A percentile compares a stretch with the other conserved stretches of the same genome.
phyloP scores from a whole-genome alignment of 2,329 filamentous ascomycete genomes.

The Colletotrichum melonis region DNA sequence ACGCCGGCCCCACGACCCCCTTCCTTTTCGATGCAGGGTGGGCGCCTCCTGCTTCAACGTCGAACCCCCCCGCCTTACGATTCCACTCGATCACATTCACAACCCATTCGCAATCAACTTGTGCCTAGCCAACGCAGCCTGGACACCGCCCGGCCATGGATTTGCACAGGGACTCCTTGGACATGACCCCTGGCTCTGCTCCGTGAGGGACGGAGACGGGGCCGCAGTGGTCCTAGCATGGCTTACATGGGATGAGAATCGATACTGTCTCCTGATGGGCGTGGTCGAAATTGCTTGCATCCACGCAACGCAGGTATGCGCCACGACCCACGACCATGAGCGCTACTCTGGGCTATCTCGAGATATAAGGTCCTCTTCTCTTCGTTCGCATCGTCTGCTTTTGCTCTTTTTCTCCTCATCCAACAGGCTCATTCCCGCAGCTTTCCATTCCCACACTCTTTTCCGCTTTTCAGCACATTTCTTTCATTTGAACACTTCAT shows the following conservation, averaged over 20 bases:
- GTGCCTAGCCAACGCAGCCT: background rate
- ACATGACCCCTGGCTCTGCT: slow-evolving; percentile 8
- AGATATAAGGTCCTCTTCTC: slow-evolving; percentile 33
- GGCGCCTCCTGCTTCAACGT: slow-evolving; percentile 31
- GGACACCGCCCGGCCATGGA: slow-evolving; percentile 19
- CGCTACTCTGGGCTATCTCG: slow-evolving; percentile 13
- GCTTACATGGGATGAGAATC: slow-evolving; percentile 13
- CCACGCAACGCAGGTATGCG: slow-evolving; percentile 5
- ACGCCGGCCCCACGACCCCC: slow-evolving; percentile 12
- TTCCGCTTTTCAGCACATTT: slow-evolving; percentile 32
- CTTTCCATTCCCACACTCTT: slow-evolving; percentile 35
- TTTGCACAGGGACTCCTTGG: slow-evolving; percentile 27
- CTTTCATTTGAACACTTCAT: slow-evolving; percentile 35
- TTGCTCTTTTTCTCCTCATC: background rate
- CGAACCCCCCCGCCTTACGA: background rate
- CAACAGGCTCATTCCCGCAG: slow-evolving; percentile 30
- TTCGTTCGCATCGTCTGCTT: background rate
- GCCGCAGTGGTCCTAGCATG: slow-evolving; percentile 19
- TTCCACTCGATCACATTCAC: background rate
- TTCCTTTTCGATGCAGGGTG: slow-evolving; percentile 2
- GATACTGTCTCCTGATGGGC: slow-evolving; percentile 28
- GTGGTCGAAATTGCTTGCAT: slow-evolving; percentile 29
- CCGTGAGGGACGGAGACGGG: slow-evolving; percentile 16
- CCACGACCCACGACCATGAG: slow-evolving; percentile 8
- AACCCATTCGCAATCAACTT: background rate